phyloP scores from a whole-genome alignment of 495 filamentous ascomycete genomes.

The Parathielavia appendiculata region DNA sequence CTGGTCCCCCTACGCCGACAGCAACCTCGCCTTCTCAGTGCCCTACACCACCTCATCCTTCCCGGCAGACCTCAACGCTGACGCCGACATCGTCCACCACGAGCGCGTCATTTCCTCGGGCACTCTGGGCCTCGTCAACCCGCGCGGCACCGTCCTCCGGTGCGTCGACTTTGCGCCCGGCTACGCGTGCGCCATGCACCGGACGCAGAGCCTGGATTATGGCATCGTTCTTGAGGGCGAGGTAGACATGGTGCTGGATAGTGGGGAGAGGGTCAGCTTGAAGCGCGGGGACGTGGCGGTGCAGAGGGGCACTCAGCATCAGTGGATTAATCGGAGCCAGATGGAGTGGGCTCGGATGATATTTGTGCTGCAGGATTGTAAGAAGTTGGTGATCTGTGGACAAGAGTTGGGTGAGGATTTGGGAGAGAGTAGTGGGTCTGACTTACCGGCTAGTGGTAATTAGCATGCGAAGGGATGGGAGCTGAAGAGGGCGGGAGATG shows the following conservation, averaged over 20 bases:
- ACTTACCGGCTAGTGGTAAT: constrained; percentile 39
- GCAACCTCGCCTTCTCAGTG: constrained; percentile 33
- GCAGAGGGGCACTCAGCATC: constrained; percentile 65
- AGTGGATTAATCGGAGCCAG: constrained; percentile 55
- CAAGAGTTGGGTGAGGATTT: constrained; percentile 45
- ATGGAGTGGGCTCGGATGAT: constrained; percentile 54
- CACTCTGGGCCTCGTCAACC: constrained; percentile 42
- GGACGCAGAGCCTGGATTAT: constrained; percentile 69
- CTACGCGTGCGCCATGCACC: constrained; percentile 57
- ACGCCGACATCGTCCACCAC: constrained; percentile 48
- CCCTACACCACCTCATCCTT: constrained; percentile 51
- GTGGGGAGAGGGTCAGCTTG: constrained; percentile 51
- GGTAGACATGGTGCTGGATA: constrained; percentile 59
- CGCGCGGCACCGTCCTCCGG: constrained; percentile 52
- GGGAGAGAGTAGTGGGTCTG: constrained; percentile 28
- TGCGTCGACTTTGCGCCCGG: constrained; percentile 58
- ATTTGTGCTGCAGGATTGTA: constrained; percentile 53
- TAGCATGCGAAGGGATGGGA: no score
- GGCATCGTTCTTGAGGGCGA: constrained; percentile 72
- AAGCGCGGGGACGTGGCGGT: constrained; percentile 58
- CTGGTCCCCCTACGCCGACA: constrained; percentile 29
- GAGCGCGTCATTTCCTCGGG: constrained; percentile 29
- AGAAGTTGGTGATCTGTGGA: constrained; percentile 40
- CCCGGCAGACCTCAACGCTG: constrained; percentile 47
- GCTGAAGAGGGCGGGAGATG: no score